Evolutionary conservation across 2,329 filamentous ascomycete genomes (phyloP), one percentile per base, ranked within the genome.

Genomic region (Penicillium brevicompactum): DNA sequence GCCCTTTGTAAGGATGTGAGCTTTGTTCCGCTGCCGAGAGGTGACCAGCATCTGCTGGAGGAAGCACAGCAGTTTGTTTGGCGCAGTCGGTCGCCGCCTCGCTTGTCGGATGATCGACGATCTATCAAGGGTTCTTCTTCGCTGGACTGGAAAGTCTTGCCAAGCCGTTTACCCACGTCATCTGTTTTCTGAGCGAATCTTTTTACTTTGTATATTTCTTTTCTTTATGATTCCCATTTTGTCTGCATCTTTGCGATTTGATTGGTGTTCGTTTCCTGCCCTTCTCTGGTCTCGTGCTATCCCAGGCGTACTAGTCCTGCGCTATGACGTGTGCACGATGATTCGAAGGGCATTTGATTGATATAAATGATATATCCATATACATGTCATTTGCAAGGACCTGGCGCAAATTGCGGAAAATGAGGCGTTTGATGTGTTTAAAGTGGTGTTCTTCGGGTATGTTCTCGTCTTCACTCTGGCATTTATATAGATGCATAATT

Each of bases 1-100:
- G 49, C 58, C 0, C 27, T 66, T 45, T 58, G 65, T 11, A 66
- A 65, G 44, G 66, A 72, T 41, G 49, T 73, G 30, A 62, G 64
- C 51, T 72, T 73, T 49, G 66, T 67, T 50, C 67, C 70, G n/a
- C 32, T 69, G 44, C 67, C 66, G n/a, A 57, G 61, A 22, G 56
- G 61, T 8, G 61, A 70, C 47, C 62, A 61, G 32, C 55, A 61
- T 60, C 58, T 69, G 40, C 58, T 69, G 24, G 64, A 66, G 40
- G 65, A 70, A 40, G 62, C 61, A 40, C 59, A 55, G 48, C 51
- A 62, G 49, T 46, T 61, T 51, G 31, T 66, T 48, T 60, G 55
- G 59, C 49, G 59, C 11, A 59, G 52, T 44, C 43, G 48, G 9
- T 47, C 49, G 27, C 43, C 49, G 37, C 14, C 40, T 13, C 27